These are phyloP conservation scores for Allium cepa DNA, from an alignment of 106 monocot genomes.

Conservation along the genomic window DNA sequence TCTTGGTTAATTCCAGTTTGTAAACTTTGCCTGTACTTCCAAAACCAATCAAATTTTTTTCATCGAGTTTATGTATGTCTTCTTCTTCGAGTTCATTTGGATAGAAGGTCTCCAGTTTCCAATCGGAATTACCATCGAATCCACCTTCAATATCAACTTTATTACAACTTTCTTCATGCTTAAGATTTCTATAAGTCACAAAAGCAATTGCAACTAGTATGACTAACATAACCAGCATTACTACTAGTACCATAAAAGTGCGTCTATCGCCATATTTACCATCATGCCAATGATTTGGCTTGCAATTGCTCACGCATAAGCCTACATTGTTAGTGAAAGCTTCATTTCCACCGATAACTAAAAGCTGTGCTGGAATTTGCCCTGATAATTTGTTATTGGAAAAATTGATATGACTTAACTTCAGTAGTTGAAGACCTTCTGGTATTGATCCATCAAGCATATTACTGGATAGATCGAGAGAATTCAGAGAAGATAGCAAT, in stretches of 20 bases:
- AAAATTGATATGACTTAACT: constrained; percentile 59
- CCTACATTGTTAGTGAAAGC: constrained; percentile 43
- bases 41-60: constrained; percentile 63
- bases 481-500: constrained; percentile 50
- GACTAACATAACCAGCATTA: constrained; percentile 13
- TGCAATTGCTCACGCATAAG: constrained; percentile 25
- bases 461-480: constrained; percentile 63
- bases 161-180: constrained; percentile 24
- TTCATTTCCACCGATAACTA: constrained; percentile 42
- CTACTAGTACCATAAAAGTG: constrained; percentile 4
- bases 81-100: constrained; percentile 51
- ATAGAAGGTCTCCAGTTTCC: constrained; percentile 61
- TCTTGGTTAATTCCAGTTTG: constrained; percentile 37
- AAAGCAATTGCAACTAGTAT: constrained; percentile 27
- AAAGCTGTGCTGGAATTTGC: constrained; percentile 44
- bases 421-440: constrained; percentile 34
- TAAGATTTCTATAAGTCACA: constrained; percentile 44
- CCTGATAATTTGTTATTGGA: constrained; percentile 48
- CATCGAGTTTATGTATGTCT: constrained; percentile 44
- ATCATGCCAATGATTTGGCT: constrained; percentile 5
- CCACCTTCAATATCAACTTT: constrained; percentile 25
- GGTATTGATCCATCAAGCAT: constrained; percentile 52
- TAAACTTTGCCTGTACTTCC: constrained; percentile 72
- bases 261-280: constrained; percentile 7
- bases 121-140: constrained; percentile 10